Evolutionary conservation across 2,329 filamentous ascomycete genomes (phyloP), one percentile per base, ranked within the genome.

Genomic region (Fusarium drepaniforme): DNA sequence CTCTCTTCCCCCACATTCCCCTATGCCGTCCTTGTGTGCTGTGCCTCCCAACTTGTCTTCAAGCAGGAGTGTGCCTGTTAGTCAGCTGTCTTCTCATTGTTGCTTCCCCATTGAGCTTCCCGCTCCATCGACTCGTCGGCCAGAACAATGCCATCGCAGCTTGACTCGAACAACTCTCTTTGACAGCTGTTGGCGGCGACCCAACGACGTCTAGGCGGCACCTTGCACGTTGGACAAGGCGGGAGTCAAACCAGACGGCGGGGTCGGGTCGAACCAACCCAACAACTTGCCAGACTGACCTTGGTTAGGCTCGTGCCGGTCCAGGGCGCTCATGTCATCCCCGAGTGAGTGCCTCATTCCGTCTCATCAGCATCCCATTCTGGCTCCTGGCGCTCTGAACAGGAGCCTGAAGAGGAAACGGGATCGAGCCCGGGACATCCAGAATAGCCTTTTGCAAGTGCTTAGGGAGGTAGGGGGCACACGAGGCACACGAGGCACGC

Each of bases 301-400:
- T 56, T 56, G 49, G 49, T 65, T 70, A 76, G 71, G 74, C 66
- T 74, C 74, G 71, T 74, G 73, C 73, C 73, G 73, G 63, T 49
- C 73, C 70, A 66, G 65, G 53, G 44, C 51, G 57, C 49, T 71
- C 70, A 61, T 74, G 68, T 66, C 64, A 76, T 67, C 49, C 49
- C 18, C 18, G 49, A 30, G 49, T n/a, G 49, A 33, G 28, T 56
- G 66, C 60, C 71, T 71, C 53, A 57, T 74, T 68, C 67, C 38
- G 68, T 74, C 59, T 63, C 35, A 37, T 44, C 21, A 56, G 35
- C 61, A 23, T 70, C 70, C 73, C 40, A 25, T 75, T 75, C 61
- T 66, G 67, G 66, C 37, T 60, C 56, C 49, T 60, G 25, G 44
- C 51, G 28, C 56, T 61, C 64, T 53, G 21, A 56, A 23, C 44